These are phyloP conservation scores for Lactarius hengduanensis DNA, from an alignment of 768 basidiomycete genomes.

Conservation along the genomic window DNA sequence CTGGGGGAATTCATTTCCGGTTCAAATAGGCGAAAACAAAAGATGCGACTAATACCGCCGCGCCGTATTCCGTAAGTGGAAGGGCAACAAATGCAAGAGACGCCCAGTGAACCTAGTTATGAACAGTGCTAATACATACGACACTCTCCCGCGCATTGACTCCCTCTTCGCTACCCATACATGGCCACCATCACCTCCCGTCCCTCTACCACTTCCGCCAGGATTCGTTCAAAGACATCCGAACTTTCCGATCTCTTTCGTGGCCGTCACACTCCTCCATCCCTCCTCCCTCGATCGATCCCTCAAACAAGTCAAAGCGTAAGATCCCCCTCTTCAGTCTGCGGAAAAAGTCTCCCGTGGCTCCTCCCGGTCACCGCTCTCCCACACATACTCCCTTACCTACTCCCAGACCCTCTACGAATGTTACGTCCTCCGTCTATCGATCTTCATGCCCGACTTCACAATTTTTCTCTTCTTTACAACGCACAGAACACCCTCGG, in stretches of 20 bases:
- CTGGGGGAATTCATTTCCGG: slow-evolving; percentile 23
- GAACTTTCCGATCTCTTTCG: slow-evolving; percentile 29
- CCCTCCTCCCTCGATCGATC: slow-evolving; percentile 3
- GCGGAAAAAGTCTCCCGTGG: slow-evolving; percentile 23
- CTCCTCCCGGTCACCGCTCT: not conserved
- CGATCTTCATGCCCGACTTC: not conserved
- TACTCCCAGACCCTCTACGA: slow-evolving; percentile 15
- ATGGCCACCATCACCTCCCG: slow-evolving; percentile 22
- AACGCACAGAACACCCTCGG: not conserved
- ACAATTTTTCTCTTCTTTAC: not conserved
- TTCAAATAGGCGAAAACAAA: slow-evolving; percentile 9
- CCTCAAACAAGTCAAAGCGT: slow-evolving; percentile 22
- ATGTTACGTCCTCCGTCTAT: slow-evolving; percentile 1
- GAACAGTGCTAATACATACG: slow-evolving; percentile 20
- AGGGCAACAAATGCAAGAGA: not conserved
- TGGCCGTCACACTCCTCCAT: slow-evolving; percentile 14
- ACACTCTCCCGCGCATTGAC: not conserved
- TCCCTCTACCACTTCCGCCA: slow-evolving; percentile 16
- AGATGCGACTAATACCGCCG: slow-evolving; percentile 13
- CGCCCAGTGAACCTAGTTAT: not conserved
- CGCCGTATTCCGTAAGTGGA: slow-evolving; percentile 8
- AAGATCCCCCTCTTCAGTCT: slow-evolving; percentile 29
- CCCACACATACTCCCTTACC: not conserved
- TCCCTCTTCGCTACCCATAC: not conserved
- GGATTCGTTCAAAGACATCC: slow-evolving; percentile 26